Base-by-base conservation (phyloP, 2,329 filamentous ascomycete species). In the Geosmithia flava region DNA sequence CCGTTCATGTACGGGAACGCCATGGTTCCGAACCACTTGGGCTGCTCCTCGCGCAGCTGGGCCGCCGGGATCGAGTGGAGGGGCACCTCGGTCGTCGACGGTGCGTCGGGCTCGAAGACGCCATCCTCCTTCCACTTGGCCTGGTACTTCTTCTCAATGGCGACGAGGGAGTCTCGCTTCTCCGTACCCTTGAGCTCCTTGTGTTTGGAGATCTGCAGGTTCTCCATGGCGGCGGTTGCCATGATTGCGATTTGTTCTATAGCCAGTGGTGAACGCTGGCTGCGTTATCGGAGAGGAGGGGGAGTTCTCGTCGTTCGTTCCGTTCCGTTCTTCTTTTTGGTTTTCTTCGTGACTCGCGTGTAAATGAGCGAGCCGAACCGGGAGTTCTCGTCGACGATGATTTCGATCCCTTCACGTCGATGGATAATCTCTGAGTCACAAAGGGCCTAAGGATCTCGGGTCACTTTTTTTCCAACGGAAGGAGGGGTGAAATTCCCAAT, bases 91-190 rank as follows among this genome's bases (percentile, higher is more conserved):
- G 76, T 69, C 47, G 81, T 80, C 19, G 85, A 81, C 33, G 93
- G 93, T 20, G 93, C 89, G 66, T 97, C 74, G 57, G 83, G 76
- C 67, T 96, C 77, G 76, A 97, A 98, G 56, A 95, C 71, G 49
- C 59, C 52, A 45, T 65, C 64, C 7, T 67, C 58, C 44, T 62
- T 56, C 66, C 66, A 68, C 77, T 83, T 74, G 61, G 82, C 71
- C 69, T 97, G 91, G 68, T 95, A 96, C 63, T 89, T 89, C 71
- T 93, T 94, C 71, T 97, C 91, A 59, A 84, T 78, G 30, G 80
- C 80, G 57, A 93, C 83, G 55, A 95, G 73, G 46, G 82, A 78
- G 60, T 95, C 88, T 63, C 89, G 76, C 70, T 95, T 95, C 59
- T 94, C 87, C 40, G 89, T 95, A 52, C 75, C 75, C 63, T 77